A percentile compares a stretch with the other conserved stretches of the same genome.
These are phyloP conservation scores for Sherardia arvensis DNA, from an alignment of 257 asterid species.

Conservation along the genomic window DNA sequence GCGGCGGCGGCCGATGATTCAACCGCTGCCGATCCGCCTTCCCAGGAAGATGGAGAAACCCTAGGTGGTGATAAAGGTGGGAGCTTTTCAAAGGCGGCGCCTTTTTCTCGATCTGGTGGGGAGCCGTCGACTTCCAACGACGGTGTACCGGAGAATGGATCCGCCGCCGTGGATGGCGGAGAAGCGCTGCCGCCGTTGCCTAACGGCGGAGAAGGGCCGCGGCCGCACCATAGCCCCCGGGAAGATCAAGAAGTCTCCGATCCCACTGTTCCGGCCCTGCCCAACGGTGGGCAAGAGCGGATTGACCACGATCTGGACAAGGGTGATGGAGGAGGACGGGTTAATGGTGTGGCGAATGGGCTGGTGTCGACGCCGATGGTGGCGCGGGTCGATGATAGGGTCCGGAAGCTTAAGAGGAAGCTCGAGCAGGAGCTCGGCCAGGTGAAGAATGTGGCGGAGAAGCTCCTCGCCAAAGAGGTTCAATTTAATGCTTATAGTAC, in stretches of 20 bases:
- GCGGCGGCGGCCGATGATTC: slow-evolving; percentile 2
- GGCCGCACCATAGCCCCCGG: neutral
- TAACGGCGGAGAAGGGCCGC: slow-evolving; percentile 5
- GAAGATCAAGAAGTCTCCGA: neutral
- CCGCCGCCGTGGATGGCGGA: slow-evolving; percentile 1
- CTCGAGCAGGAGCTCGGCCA: slow-evolving; percentile 52
- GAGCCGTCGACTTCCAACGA: neutral
- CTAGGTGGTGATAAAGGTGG: slow-evolving; percentile 15
- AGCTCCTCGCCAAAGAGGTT: slow-evolving; percentile 51
- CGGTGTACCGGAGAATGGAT: slow-evolving; percentile 1
- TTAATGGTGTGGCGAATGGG: slow-evolving; percentile 17
- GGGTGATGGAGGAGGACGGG: neutral
- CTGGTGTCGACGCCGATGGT: slow-evolving; percentile 22
- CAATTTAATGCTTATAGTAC: slow-evolving; percentile 36
- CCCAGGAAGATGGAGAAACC: slow-evolving; percentile 9
- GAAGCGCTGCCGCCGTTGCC: neutral
- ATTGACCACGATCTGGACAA: neutral
- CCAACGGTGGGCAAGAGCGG: slow-evolving; percentile 5
- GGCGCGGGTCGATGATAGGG: slow-evolving; percentile 47
- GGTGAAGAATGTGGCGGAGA: slow-evolving; percentile 39
- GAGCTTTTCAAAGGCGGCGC: neutral
- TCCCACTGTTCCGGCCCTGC: neutral
- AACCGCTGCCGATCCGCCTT: slow-evolving; percentile 5
- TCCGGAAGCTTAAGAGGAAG: slow-evolving; percentile 45
- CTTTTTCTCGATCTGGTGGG: slow-evolving; percentile 2